Base-by-base conservation (phyloP, 1,284 basidiomycete species). In the Microbotryum scabiosae region DNA sequence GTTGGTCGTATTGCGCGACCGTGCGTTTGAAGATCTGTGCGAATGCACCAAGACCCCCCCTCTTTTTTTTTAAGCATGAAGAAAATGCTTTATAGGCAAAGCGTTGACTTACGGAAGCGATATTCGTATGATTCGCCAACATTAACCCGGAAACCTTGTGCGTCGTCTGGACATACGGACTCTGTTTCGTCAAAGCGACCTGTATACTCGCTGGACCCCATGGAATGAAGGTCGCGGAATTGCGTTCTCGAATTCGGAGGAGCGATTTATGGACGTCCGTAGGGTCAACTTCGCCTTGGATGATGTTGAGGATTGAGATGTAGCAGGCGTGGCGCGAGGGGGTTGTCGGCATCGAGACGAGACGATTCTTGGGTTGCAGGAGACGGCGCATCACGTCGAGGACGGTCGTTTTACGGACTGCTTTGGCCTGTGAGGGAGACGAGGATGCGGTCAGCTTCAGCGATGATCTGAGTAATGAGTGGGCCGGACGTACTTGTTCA, bases 121-220 rank as follows among this genome's bases (percentile, higher is more conserved):
- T 92, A 69, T 91, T 93, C 7, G 96, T 99, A 74, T 98, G 94
- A 72, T 99, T 98, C 16, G 94, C 96, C 57, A 98, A 82, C 96
- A 99, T 98, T 62, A 98, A 81, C 1, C 96, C 96, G 74, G 89
- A 97, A 41, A 43, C 56, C 50, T 63, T 62, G 64, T 75, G 91
- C 71, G 86, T 89, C 52, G 88, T 85, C 20, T 85, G 82, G 60
- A 96, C 80, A 74, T 92, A 96, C 10, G 90, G 93, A 55, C 88
- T 94, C 73, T 84, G 85, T 67, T 90, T 86, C 1, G 93, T 96
- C 64, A 97, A 78, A 5, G 96, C 94, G 2, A 98, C 93, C 77
- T 99, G 96, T 70, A 97, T 97, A 50, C 90, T 93, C 2, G 94
- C 94, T 1, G 96, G 96, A 5, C 96, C 96, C 96, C 96, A 99